A percentile compares a stretch with the other conserved stretches of the same genome.
Conservation (phyloP, 1,284 basidiomycete species). For the Irpex sp. region DNA sequence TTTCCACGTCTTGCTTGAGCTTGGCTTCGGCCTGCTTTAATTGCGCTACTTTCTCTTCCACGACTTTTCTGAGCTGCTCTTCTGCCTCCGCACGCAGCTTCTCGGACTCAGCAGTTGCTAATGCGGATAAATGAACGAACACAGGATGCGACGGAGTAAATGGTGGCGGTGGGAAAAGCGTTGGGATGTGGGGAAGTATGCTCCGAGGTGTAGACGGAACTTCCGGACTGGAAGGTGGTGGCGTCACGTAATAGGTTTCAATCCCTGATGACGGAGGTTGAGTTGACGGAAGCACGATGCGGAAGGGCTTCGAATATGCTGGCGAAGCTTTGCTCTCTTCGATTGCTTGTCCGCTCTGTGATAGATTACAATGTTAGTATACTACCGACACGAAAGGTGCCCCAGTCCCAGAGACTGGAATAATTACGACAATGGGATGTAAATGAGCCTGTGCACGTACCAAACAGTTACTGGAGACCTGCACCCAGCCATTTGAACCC, state of each 20-base stretch:
- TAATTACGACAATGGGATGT: not conserved
- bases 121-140: constrained; percentile 58
- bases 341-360: constrained; percentile 47
- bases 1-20: constrained; percentile 56
- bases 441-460: constrained; percentile 32
- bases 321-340: constrained; percentile 39
- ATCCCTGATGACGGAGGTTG: constrained; percentile 23
- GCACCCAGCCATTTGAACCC: constrained; percentile 68
- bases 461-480: constrained; percentile 60
- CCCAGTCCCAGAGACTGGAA: not conserved
- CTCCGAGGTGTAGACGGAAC: constrained; percentile 22
- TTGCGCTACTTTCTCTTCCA: constrained; percentile 53
- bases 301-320: constrained; percentile 50
- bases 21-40: constrained; percentile 52
- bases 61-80: constrained; percentile 50
- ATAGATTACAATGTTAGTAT: not conserved
- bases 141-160: constrained; percentile 73
- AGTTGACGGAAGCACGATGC: constrained; percentile 45
- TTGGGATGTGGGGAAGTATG: constrained; percentile 31
- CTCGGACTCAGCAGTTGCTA: constrained; percentile 55
- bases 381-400: not conserved
- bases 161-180: constrained; percentile 70
- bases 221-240: constrained; percentile 19
- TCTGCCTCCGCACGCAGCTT: constrained; percentile 55
- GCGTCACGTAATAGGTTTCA: constrained; percentile 12